Evolutionary conservation across 73 alveolate species (phyloP), one percentile per base, ranked within the genome.

Genomic region (Uronychia binucleata): DNA sequence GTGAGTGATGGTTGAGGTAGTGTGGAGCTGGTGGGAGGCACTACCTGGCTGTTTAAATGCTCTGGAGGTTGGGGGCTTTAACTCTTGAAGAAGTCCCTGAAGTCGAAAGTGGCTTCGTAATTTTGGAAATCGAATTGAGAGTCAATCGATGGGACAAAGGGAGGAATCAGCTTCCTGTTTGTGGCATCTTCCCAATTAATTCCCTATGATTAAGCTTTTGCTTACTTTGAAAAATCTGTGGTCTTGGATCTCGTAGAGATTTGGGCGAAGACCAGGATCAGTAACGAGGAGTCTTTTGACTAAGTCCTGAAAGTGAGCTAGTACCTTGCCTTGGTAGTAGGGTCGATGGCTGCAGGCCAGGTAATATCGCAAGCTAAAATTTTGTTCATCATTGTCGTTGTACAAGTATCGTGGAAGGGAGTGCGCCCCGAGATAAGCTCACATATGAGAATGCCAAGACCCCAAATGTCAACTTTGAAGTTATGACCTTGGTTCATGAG

Each of bases 201-300:
- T 31, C 59, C 93, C 67, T 46, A n/a, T n/a, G n/a, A 46, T 11
- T 46, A 11, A 46, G 67, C 67, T 5, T 11, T 19, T 46, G 67
- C 67, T 46, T 46, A 46, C 67, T 14, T 74, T 80, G 31, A 87
- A 91, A 67, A 83, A 32, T 33, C 76, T 77, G 57, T 91, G 96
- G 0, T 82, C 34, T 59, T 87, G 77, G 26, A 91, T 87, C 1
- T 87, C 96, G 14, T 57, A 77, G 58, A 87, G 28, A 8, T 81
- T 57, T 19, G 60, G 57, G 34, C 93, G 33, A 26, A 58, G 27
- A 26, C 46, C 58, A 25, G 98, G 96, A 34, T 93, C 96, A 33
- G 59, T 26, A 5, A 79, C 83, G 32, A 93, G 80, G 33, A 93
- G 77, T 79, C 84, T 59, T 60, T 80, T 59, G 26, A 89, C 89